Evolutionary conservation across 441 rosid genomes (phyloP).

Genomic region (Brassica hybrid): DNA sequence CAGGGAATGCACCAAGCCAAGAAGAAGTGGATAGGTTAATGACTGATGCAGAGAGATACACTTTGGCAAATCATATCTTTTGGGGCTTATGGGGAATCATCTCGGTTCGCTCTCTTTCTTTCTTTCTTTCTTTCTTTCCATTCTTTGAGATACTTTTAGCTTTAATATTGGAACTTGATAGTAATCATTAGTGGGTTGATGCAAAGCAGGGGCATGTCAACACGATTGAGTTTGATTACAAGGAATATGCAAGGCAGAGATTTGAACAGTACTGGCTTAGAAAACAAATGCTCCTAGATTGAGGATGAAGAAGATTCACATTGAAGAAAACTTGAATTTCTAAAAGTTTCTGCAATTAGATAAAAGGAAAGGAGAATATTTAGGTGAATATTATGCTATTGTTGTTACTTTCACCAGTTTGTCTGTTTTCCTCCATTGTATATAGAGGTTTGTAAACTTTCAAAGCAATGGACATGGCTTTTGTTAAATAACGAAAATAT

Average conservation of each 20-base stretch:
- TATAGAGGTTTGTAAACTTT: slow-evolving; percentile 22
- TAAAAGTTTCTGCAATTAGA: slow-evolving; percentile 4
- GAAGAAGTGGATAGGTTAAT: slow-evolving; percentile 61
- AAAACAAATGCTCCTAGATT: slow-evolving; percentile 48
- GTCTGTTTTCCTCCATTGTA: slow-evolving; percentile 5
- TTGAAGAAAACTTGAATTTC: not conserved
- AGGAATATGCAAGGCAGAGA: slow-evolving; percentile 93
- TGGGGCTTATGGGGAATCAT: slow-evolving; percentile 99
- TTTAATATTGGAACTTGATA: not conserved
- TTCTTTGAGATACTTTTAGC: not conserved
- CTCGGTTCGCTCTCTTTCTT: slow-evolving; percentile 59
- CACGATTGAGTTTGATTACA: slow-evolving; percentile 78
- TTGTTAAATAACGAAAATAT: not conserved
- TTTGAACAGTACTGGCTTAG: slow-evolving; percentile 80
- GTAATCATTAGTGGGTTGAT: slow-evolving; percentile 19
- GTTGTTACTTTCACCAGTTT: slow-evolving; percentile 11
- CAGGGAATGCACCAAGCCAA: slow-evolving; percentile 56
- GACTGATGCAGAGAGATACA: slow-evolving; percentile 67
- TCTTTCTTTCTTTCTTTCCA: not conserved
- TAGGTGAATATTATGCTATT: slow-evolving; percentile 20
- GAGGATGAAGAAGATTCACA: slow-evolving; percentile 19
- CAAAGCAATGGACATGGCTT: not conserved
- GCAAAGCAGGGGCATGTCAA: slow-evolving; percentile 71
- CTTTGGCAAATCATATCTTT: slow-evolving; percentile 81
- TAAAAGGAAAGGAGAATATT: not conserved